phyloP scores from a whole-genome alignment of 306 rosid genomes.

The Prunus kanzakura region DNA sequence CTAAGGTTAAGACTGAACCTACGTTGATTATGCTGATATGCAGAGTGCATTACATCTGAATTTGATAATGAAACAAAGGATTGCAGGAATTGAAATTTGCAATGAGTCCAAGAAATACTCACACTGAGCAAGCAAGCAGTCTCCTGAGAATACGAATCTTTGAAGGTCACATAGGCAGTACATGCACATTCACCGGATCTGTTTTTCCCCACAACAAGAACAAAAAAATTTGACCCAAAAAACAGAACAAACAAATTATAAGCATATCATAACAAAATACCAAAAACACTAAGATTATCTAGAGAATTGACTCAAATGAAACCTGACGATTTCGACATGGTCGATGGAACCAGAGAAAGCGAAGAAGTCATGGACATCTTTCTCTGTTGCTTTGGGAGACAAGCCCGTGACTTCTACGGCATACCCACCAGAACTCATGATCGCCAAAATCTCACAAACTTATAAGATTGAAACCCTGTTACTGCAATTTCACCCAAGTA shows the following conservation, averaged over 20 bases:
- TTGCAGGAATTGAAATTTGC: not conserved
- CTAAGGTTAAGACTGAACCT: not conserved
- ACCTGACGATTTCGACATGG: constrained; percentile 71
- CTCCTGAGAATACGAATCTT: constrained; percentile 78
- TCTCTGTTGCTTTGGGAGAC: constrained; percentile 71
- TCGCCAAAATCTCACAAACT: not conserved
- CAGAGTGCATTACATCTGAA: not conserved
- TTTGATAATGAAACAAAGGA: not conserved
- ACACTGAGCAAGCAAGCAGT: constrained; percentile 96
- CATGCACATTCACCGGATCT: constrained; percentile 79
- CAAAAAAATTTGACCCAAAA: not conserved
- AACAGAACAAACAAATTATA: not conserved
- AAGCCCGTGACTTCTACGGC: constrained; percentile 76
- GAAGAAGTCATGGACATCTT: constrained; percentile 72
- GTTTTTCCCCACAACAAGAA: constrained; percentile 2
- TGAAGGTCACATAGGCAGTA: constrained; percentile 83
- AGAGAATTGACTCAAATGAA: not conserved
- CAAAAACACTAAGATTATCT: not conserved
- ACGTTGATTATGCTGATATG: not conserved
- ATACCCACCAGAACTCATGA: constrained; percentile 56
- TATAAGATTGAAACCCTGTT: not conserved
- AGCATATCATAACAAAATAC: not conserved
- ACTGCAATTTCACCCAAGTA: not conserved
- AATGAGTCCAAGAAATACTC: constrained; percentile 28
- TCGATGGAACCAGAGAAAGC: constrained; percentile 73